Evolutionary conservation across 257 asterid species (phyloP), one percentile per base, ranked within the genome.

Genomic region (Solanum raphanifolium): DNA sequence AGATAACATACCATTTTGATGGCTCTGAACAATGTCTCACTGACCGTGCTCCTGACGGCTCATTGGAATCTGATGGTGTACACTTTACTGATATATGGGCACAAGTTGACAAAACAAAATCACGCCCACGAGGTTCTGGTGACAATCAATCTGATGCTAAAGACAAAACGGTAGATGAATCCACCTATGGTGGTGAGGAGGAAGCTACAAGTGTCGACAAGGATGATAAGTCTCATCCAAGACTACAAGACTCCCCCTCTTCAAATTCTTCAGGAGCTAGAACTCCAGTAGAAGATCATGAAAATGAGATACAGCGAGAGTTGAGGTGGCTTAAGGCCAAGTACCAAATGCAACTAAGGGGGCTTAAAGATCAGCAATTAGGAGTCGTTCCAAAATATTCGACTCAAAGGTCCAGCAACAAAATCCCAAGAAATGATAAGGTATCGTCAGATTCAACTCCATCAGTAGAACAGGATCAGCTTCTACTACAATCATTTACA

Each of bases 291-390:
- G 91, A 89, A 21, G 90, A 88, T 41, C 62, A 90, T 21, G 94
- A 90, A 78, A 92, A 93, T 18, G 94, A 93, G 90, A 91, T 89
- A 15, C 88, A 87, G 84, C 93, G 91, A 83, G 97, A 93, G 85
- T 69, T 92, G 46, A 91, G 94, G 89, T 93, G 98, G 98, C 94
- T 94, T 35, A 93, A 94, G 94, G 96, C 94, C 66, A 95, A 91
- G 92, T 93, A 92, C 84, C 94, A 91, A 81, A 85, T 84, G 90
- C 95, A 94, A 84, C 35, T 93, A 91, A 93, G 92, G 86, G 95
- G 91, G 66, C 89, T 94, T 46, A 91, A 88, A 38, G 92, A 92
- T 90, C 90, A 92, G 55, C 92, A 90, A 32, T 89, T 91, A 1
- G 89, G 93, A 75, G 87, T 88, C 12, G 27, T 79, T 84, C 87